Conservation (phyloP, 768 basidiomycete species). For the Hygrophorus pudorinus region DNA sequence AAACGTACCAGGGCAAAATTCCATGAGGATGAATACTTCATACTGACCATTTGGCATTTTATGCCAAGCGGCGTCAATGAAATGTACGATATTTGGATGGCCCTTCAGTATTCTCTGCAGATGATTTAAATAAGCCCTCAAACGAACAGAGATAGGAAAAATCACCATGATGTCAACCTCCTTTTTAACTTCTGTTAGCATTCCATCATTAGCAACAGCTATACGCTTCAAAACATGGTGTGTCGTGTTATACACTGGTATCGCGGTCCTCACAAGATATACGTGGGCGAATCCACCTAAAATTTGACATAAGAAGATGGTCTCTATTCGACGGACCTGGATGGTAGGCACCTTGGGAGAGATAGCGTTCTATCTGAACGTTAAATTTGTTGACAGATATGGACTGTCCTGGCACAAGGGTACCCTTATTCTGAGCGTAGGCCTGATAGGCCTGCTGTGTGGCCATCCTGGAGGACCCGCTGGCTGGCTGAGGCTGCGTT, state of each 20-base stretch:
- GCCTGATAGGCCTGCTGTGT: slow-evolving; percentile 40
- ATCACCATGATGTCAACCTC: slow-evolving; percentile 98
- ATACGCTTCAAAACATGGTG: slow-evolving; percentile 97
- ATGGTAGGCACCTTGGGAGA: slow-evolving; percentile 71
- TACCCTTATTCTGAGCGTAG: slow-evolving; percentile 52
- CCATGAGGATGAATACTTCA: slow-evolving; percentile 99
- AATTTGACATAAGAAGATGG: slow-evolving; percentile 10
- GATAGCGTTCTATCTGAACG: slow-evolving; percentile 89
- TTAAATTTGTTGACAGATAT: slow-evolving; percentile 84
- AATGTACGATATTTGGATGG: slow-evolving; percentile 91
- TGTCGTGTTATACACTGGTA: slow-evolving; percentile 83
- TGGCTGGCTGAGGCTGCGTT: slow-evolving; percentile 5
- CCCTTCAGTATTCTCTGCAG: slow-evolving; percentile 78
- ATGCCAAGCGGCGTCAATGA: slow-evolving; percentile 92
- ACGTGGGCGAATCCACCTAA: slow-evolving; percentile 97
- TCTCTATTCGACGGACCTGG: slow-evolving; percentile 6
- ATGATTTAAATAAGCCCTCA: slow-evolving; percentile 17
- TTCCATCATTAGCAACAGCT: slow-evolving; percentile 80
- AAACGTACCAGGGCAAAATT: slow-evolving; percentile 77
- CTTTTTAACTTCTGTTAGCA: slow-evolving; percentile 90
- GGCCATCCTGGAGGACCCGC: slow-evolving; percentile 28
- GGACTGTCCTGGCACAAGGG: slow-evolving; percentile 71
- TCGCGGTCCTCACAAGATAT: slow-evolving; percentile 82
- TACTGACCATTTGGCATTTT: slow-evolving; percentile 73
- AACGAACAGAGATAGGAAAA: slow-evolving; percentile 6